Evolutionary conservation across 78 protist species (phyloP), one percentile per base, ranked within the genome.

Genomic region (Speleostelium caveatum): DNA sequence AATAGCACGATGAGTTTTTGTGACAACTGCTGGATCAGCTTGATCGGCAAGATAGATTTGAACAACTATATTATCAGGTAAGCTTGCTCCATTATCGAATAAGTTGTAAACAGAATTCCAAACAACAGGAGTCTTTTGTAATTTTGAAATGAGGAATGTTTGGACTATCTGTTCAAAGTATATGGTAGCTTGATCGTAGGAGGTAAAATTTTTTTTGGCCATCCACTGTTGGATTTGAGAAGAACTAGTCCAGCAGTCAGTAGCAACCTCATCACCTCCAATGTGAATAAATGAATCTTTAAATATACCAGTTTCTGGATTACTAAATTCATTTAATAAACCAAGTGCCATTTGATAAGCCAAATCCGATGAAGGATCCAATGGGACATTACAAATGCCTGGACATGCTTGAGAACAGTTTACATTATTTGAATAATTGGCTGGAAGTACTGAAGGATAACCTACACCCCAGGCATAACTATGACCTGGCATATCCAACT

Each of bases 401-500:
- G 67, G 73, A 0, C 16, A 19, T 32, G 55, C 69, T 2, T 69
- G 8, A 1, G 8, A 0, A 33, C 69, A 69, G 41, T 45, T 49
- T 32, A 28, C 32, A 26, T 21, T 30, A 22, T 33, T 38, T 22
- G 59, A 38, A 69, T 0, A 35, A 22, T 35, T 77, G 91, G 35
- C 91, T 69, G 21, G 38, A 4, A 3, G 71, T 33, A 4, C 24
- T n/a, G 69, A 38, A 3, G 67, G 42, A 45, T 83, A 83, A 2
- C 63, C 78, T 22, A 56, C 26, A n/a, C 79, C 91, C 91, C 91
- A 83, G 19, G 91, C 67, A 69, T 65, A 55, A 22, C 79, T 28
- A 58, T 83, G 91, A 0, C 59, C 77, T 4, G 91, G 91, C 55
- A 83, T 38, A 69, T 83, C 91, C 21, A 83, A 33, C 26, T 83